phyloP scores from a whole-genome alignment of 352 stramenopile genomes.

The Globisporangium parvum region DNA sequence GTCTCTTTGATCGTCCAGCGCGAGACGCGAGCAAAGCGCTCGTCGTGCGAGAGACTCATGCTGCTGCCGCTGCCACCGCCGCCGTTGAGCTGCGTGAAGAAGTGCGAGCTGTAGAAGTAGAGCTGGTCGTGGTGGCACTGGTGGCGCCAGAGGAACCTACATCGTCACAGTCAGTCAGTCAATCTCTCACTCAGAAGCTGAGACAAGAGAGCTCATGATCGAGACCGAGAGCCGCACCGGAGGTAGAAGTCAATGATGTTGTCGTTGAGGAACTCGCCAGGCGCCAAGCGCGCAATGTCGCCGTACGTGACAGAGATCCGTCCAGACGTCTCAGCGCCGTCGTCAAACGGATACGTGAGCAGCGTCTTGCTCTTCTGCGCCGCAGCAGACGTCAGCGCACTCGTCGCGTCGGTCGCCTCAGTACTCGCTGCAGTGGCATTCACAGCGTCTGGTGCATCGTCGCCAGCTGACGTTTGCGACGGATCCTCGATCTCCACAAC shows the following conservation, averaged over 20 bases:
- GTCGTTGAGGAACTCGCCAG: constrained; percentile 92
- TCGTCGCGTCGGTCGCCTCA: background rate
- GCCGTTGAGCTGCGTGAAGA: constrained; percentile 89
- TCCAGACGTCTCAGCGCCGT: constrained; percentile 14
- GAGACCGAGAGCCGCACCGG: constrained; percentile 32
- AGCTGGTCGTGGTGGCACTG: constrained; percentile 52
- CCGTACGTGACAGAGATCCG: constrained; percentile 75
- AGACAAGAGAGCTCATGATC: too few species aligned
- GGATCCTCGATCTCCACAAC: constrained; percentile 15
- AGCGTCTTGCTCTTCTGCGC: constrained; percentile 22
- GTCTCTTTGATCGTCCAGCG: constrained; percentile 83
- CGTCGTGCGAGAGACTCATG: constrained; percentile 21
- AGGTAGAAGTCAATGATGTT: constrained; percentile 92
- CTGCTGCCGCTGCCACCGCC: constrained; percentile 5
- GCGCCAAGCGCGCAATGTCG: constrained; percentile 84
- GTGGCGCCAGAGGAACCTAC: constrained; percentile 67
- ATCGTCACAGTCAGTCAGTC: too few species aligned
- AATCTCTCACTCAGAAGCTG: too few species aligned
- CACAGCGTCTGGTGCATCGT: background rate
- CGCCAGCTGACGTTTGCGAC: background rate
- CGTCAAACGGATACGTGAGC: constrained; percentile 65
- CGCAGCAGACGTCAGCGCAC: too few species aligned
- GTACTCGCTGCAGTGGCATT: background rate
- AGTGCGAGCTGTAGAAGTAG: constrained; percentile 95
- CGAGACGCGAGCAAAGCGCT: constrained; percentile 49